Evolutionary conservation across 2,329 filamentous ascomycete species (phyloP).

Genomic region (Cercospora sojina): DNA sequence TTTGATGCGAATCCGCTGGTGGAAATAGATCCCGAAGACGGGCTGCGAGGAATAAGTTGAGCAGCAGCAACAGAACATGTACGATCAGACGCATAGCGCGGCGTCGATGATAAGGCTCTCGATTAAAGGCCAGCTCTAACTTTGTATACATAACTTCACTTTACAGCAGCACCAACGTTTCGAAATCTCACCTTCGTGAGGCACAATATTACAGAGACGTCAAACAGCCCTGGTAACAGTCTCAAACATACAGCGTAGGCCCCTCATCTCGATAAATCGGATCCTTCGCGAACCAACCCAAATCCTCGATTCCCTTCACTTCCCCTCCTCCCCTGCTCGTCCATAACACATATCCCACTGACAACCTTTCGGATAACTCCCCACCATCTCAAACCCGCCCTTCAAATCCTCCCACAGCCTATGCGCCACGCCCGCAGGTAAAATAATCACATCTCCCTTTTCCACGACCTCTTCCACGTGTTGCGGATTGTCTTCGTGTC

Average conservation of each 20-base stretch:
- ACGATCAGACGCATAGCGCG: slow-evolving; percentile 7
- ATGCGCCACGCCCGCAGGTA: slow-evolving; percentile 67
- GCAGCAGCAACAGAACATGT: not conserved
- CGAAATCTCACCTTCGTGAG: not conserved
- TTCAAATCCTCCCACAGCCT: slow-evolving; percentile 58
- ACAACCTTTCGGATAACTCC: slow-evolving; percentile 59
- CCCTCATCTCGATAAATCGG: slow-evolving; percentile 59
- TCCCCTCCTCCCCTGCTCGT: slow-evolving; percentile 54
- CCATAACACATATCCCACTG: slow-evolving; percentile 75
- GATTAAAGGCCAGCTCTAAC: slow-evolving; percentile 1
- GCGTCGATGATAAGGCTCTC: not conserved
- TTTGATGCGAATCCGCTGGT: slow-evolving; percentile 60
- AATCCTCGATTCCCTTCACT: slow-evolving; percentile 47
- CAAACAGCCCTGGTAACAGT: not conserved
- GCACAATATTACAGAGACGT: not conserved
- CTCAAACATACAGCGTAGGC: slow-evolving; percentile 48
- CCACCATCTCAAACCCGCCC: slow-evolving; percentile 64
- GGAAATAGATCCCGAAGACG: slow-evolving; percentile 27
- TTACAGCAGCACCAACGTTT: not conserved
- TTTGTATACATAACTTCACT: slow-evolving; percentile 10
- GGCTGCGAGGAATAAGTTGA: slow-evolving; percentile 25
- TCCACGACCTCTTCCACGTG: slow-evolving; percentile 57
- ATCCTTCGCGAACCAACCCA: slow-evolving; percentile 61
- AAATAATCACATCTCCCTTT: slow-evolving; percentile 62
- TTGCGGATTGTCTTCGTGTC: slow-evolving; percentile 60